These are phyloP conservation scores for Mucor racemosus DNA, from an alignment of 371 early-diverging fungal species.

Conservation along the genomic window DNA sequence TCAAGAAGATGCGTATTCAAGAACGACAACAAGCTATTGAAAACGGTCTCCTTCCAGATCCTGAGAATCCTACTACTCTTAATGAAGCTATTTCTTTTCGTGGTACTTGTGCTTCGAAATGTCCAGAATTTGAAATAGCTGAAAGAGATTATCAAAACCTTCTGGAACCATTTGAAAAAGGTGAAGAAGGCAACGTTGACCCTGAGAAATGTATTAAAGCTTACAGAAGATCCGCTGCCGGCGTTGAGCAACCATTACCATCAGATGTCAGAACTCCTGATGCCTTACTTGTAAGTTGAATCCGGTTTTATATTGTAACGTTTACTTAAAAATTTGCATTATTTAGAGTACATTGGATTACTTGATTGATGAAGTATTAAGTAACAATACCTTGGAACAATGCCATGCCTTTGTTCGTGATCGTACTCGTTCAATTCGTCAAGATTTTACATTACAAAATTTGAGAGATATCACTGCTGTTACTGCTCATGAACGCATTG, in stretches of 20 bases:
- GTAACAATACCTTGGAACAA: constrained; percentile 55
- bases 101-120: constrained; percentile 88
- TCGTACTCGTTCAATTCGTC: constrained; percentile 84
- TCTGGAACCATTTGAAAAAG: constrained; percentile 75
- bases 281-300: constrained; percentile 62
- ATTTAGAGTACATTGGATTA: constrained; percentile 76
- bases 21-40: constrained; percentile 57
- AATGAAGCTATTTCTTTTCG: constrained; percentile 74
- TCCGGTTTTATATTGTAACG: too few relatives aligned
- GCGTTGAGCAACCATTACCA: constrained; percentile 84
- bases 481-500: constrained; percentile 80
- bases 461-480: constrained; percentile 71
- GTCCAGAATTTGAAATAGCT: constrained; percentile 89
- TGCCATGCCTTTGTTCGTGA: constrained; percentile 90
- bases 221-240: constrained; percentile 88
- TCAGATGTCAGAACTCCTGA: constrained; percentile 89
- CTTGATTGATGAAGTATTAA: constrained; percentile 68
- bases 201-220: constrained; percentile 79
- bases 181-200: constrained; percentile 61
- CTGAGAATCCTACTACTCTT: constrained; percentile 55
- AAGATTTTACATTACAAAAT: constrained; percentile 90
- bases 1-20: constrained; percentile 46
- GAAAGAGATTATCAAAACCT: constrained; percentile 82
- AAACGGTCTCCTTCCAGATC: constrained; percentile 64
- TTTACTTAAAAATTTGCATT: too few relatives aligned